Evolutionary conservation across 192 early-diverging fungal species (phyloP).

Genomic region (Backusella westeae): DNA sequence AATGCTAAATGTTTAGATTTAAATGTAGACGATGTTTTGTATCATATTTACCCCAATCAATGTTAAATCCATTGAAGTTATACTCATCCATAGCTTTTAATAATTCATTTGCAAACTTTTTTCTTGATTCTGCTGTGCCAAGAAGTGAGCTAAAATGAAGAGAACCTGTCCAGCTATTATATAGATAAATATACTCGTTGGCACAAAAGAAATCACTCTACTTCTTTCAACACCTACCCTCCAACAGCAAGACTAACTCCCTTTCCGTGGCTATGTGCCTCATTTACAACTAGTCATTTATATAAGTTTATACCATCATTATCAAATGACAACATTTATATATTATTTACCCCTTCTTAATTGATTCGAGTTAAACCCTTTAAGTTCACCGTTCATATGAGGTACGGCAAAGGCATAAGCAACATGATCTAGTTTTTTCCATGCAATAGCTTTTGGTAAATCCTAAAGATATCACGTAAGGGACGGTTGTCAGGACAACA

Average conservation of each 20-base stretch:
- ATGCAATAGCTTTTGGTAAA: slow-evolving; percentile 31
- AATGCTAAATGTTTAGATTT: not conserved
- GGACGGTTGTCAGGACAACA: not conserved
- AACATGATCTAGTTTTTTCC: slow-evolving; percentile 54
- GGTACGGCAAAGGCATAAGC: slow-evolving; percentile 56
- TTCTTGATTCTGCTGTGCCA: slow-evolving; percentile 19
- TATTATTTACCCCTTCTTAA: not conserved
- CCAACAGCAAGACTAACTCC: slow-evolving; percentile 32
- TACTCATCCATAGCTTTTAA: slow-evolving; percentile 40
- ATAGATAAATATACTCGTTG: not conserved
- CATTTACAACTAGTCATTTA: slow-evolving; percentile 11
- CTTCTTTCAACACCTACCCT: slow-evolving; percentile 13
- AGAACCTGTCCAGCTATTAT: slow-evolving; percentile 35
- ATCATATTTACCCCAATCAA: slow-evolving; percentile 56
- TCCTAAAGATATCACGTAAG: slow-evolving; percentile 1
- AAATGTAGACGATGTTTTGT: slow-evolving; percentile 35
- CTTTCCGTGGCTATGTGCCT: slow-evolving; percentile 27
- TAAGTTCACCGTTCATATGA: slow-evolving; percentile 19
- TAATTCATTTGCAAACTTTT: slow-evolving; percentile 34
- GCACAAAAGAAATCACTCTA: not conserved
- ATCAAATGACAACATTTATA: not conserved
- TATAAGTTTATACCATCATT: not conserved
- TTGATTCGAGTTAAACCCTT: slow-evolving; percentile 16
- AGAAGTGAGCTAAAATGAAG: slow-evolving; percentile 29
- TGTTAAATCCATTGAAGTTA: slow-evolving; percentile 57